Base-by-base conservation (phyloP, 1,284 basidiomycete species). In the Coriolopsis trogii region DNA sequence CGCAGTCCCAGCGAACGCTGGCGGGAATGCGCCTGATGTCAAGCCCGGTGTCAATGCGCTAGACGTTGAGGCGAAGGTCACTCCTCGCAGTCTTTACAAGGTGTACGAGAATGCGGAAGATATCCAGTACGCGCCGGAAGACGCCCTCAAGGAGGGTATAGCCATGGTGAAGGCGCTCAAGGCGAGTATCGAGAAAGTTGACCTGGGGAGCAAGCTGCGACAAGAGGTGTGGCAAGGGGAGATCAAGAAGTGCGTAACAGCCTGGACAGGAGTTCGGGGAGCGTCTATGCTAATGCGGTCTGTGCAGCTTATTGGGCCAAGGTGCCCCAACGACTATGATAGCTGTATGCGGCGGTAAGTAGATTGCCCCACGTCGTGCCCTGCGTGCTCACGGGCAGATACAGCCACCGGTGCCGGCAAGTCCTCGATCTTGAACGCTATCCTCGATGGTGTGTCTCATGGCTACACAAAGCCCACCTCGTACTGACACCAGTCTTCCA, bases 371-470 rank as follows among this genome's bases (percentile, higher is more conserved):
- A n/a, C n/a, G n/a, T n/a, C n/a, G n/a, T n/a, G n/a, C n/a, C n/a
- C n/a, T n/a, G n/a, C n/a, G n/a, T n/a, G n/a, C n/a, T n/a, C n/a
- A n/a, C n/a, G n/a, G n/a, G 18, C 20, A 13, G n/a, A 42, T 44
- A 43, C 31, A 83, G 82, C 78, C 1, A 85, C 81, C 7, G 82
- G 82, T 12, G 80, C 81, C 1, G 82, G 82, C 6, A 84, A 84
- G 68, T 81, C 79, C 0, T 82, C 81, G 1, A 74, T 79, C 25
- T 58, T 84, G 34, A 85, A 84, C 63, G 82, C 82, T 1, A 70
- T 85, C 36, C 68, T 85, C 12, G 80, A 82, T 55, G 80, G 81
- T 81, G 61, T 34, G 67, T 61, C 12, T 4, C n/a, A n/a, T n/a
- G n/a, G n/a, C 16, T 39, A 29, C 37, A 37, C 16, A 49, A 18